Evolutionary conservation across 768 basidiomycete species (phyloP), one percentile per base, ranked within the genome.

Genomic region (Fistulinella prunicolor): DNA sequence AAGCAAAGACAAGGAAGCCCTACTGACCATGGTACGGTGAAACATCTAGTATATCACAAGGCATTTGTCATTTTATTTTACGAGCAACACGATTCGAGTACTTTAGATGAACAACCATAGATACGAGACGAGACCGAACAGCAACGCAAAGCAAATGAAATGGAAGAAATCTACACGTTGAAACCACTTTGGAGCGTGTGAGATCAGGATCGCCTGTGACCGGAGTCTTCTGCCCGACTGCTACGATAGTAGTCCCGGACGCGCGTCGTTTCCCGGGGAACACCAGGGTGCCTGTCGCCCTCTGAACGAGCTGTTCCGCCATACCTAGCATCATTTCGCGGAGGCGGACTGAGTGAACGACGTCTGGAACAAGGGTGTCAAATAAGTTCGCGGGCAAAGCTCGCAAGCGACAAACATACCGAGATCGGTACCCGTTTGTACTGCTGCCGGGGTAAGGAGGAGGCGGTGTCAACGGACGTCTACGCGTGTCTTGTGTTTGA

Each of bases 301-400:
- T 74, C 55, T 43, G 65, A 49, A 47, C 50, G 42, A 46, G 37
- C 63, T 40, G 75, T 61, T 57, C 82, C 82, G 34, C 70, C 64
- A 42, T 85, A 82, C 65, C 83, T 85, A 42, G 70, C 65, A 20
- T 65, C 59, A 41, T 79, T 70, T 36, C 80, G 73, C 47, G 77
- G 69, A 51, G 78, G 76, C 50, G 79, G 80, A 57, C 87, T 89
- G 58, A 81, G 76, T 28, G 88, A 90, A 44, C 87, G 83, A 56
- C 87, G 83, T 48, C 85, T 86, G 50, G 23, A 20, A 44, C 17
- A 43, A 34, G 17, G 21, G 38, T n/a, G 21, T 45, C 30, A 9
- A 4, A 38, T 50, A 20, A 51, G 17, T 14, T n/a, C 4, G 20
- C 2, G 0, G 16, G 3, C 12, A 4, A 21, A 2, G n/a, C 37